Percentiles rank a stretch among this genome's conserved stretches.
These are phyloP conservation scores for Candida piceae DNA, from an alignment of 805 yeast genomes.

Conservation along the genomic window DNA sequence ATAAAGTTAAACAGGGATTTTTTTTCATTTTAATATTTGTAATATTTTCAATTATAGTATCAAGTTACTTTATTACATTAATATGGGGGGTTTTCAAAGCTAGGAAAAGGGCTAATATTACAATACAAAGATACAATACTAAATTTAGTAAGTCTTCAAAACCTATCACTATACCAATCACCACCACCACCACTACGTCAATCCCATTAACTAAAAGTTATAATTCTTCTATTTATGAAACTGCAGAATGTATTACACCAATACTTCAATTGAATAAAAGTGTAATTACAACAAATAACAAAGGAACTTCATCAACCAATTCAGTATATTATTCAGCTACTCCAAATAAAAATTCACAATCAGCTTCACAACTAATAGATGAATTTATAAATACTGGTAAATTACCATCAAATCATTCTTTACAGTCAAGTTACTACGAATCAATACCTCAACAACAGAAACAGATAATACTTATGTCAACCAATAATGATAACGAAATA, in stretches of 20 bases:
- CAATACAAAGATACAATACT: no score
- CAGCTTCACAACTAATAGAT: constrained; percentile 14
- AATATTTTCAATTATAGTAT: no score
- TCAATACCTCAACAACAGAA: neutral
- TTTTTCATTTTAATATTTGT: neutral
- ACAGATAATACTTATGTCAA: neutral
- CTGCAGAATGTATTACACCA: no score
- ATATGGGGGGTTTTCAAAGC: no score
- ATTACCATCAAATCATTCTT: constrained; percentile 1
- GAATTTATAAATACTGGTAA: constrained; percentile 23
- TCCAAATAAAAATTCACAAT: no score
- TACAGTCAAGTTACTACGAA: neutral
- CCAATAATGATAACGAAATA: neutral
- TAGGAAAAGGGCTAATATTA: no score
- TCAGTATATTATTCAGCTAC: neutral
- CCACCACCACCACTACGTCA: no score
- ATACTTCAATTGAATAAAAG: neutral
- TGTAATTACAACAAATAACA: neutral
- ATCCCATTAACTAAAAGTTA: no score
- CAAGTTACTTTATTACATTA: no score
- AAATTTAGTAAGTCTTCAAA: no score
- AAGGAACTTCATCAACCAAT: neutral
- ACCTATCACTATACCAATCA: no score
- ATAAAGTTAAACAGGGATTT: neutral
- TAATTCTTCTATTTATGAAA: no score